Evolutionary conservation across 2,329 filamentous ascomycete genomes (phyloP), one percentile per base, ranked within the genome.

Genomic region (Delphinella strobiligena): DNA sequence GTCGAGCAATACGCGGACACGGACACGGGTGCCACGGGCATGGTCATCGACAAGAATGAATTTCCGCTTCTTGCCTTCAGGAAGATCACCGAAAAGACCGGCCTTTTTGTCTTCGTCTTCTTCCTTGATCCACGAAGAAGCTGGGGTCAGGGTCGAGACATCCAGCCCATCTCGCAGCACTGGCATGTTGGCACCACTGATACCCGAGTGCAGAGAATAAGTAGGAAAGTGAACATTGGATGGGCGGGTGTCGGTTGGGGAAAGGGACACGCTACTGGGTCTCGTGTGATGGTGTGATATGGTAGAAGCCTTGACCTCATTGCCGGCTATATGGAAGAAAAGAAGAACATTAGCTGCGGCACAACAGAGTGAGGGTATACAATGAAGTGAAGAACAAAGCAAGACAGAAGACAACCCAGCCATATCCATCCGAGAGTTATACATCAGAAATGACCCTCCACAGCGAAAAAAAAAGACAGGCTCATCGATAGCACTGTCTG

Each of bases 41-140:
- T 77, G 79, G 59, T 96, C 89, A 49, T 95, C 88, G 19, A 96
- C 87, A 8, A 96, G 75, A 50, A 96, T 94, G 61, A 96, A 96
- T 62, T 95, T 96, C 56, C 89, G 82, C 54, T 86, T 85, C 66
- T 93, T 94, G 38, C 81, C 79, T 53, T 91, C 86, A 1, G 88
- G 87, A 38, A 94, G 74, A 49, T 91, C 82, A 36, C 86, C 85
- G 59, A 95, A 95, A 33, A 95, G 74, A 36, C 78, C 77, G 12
- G 78, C 73, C 38, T 69, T 80, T 66, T 59, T 56, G 45, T 75
- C 72, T 52, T 79, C 69, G 45, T 71, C 67, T 43, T 72, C 68
- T 48, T 72, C 62, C 47, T 64, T 62, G 19, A 58, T 45, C 43
- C 55, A 56, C 34, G 53, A 59, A n/a, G 61, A 62, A 30, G 62